A percentile compares a stretch with the other conserved stretches of the same genome.
Conservation (phyloP, 306 rosid species). For the Inga oerstediana region DNA sequence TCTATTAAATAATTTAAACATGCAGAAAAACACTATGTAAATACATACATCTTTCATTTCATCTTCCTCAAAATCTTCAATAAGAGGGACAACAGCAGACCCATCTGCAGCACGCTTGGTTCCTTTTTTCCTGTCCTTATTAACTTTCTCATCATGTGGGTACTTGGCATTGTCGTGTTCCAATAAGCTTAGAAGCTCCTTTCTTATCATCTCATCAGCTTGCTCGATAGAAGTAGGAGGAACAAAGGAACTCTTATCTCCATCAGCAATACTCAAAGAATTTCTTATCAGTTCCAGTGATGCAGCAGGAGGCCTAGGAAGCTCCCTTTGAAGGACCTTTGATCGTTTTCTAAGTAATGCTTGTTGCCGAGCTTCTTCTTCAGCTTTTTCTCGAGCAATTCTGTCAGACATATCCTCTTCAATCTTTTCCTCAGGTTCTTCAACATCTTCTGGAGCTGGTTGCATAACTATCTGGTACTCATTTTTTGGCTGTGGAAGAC, state of each 20-base stretch:
- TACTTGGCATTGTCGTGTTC: slow-evolving; percentile 94
- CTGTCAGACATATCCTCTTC: slow-evolving; percentile 98
- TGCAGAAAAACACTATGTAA: slow-evolving; percentile 15
- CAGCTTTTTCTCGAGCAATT: slow-evolving; percentile 51
- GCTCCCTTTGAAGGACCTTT: slow-evolving; percentile 91
- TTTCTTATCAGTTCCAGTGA: slow-evolving; percentile 78
- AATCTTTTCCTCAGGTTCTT: slow-evolving; percentile 74
- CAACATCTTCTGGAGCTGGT: slow-evolving; percentile 78
- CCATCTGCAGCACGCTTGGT: slow-evolving; percentile 58
- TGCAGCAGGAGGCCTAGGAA: slow-evolving; percentile 91
- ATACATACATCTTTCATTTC: slow-evolving; percentile 67
- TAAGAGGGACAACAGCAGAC: slow-evolving; percentile 55
- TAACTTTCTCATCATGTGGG: slow-evolving; percentile 64
- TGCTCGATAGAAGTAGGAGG: slow-evolving; percentile 86
- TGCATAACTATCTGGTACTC: slow-evolving; percentile 89
- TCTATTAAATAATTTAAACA: slow-evolving; percentile 6
- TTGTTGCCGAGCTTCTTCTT: slow-evolving; percentile 27
- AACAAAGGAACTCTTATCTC: slow-evolving; percentile 93
- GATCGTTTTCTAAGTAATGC: slow-evolving; percentile 92
- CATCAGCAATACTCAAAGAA: slow-evolving; percentile 84
- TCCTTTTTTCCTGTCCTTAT: slow-evolving; percentile 78
- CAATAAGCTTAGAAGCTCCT: slow-evolving; percentile 71
- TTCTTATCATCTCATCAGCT: slow-evolving; percentile 82
- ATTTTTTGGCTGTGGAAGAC: slow-evolving; percentile 82
- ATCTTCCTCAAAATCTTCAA: slow-evolving; percentile 81